Percentiles rank a stretch among this genome's conserved stretches.
Conservation (phyloP, 495 filamentous ascomycete genomes). For the Chlorociboria aeruginascens region DNA sequence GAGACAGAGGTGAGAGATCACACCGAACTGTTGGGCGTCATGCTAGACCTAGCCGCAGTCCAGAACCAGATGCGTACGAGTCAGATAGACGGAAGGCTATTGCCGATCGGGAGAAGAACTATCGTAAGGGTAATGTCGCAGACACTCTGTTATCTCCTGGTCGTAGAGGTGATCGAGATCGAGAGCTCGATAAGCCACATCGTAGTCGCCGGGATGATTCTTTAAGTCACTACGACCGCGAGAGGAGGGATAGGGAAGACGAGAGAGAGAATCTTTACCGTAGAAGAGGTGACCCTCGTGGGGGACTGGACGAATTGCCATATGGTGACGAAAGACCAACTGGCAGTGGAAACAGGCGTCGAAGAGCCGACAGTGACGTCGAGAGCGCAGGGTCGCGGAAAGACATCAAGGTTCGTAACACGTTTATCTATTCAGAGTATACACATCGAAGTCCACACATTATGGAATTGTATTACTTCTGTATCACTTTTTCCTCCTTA, state of each 20-base stretch:
- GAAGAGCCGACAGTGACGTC: slow-evolving; percentile 64
- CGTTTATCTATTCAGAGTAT: too few species aligned
- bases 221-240: slow-evolving; percentile 28
- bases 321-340: slow-evolving; percentile 69
- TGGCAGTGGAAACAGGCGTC: slow-evolving; percentile 45
- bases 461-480: neutral
- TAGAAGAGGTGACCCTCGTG: slow-evolving; percentile 64
- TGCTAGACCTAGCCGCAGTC: slow-evolving; percentile 56
- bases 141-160: slow-evolving; percentile 42
- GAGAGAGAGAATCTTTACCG: slow-evolving; percentile 71
- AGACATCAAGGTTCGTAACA: slow-evolving; percentile 41
- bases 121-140: slow-evolving; percentile 63
- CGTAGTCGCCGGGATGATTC: slow-evolving; percentile 26
- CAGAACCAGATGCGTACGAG: slow-evolving; percentile 79
- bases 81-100: slow-evolving; percentile 78
- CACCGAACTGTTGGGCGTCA: slow-evolving; percentile 45
- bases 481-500: too few species aligned
- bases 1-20: slow-evolving; percentile 46
- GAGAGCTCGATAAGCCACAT: slow-evolving; percentile 32
- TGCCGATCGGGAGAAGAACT: slow-evolving; percentile 77
- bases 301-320: slow-evolving; percentile 67
- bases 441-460: too few species aligned
- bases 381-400: slow-evolving; percentile 54
- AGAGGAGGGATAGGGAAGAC: slow-evolving; percentile 33
- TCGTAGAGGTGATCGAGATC: slow-evolving; percentile 35